phyloP scores from a whole-genome alignment of 2,329 filamentous ascomycete species.

The Monosporascus sp. region DNA sequence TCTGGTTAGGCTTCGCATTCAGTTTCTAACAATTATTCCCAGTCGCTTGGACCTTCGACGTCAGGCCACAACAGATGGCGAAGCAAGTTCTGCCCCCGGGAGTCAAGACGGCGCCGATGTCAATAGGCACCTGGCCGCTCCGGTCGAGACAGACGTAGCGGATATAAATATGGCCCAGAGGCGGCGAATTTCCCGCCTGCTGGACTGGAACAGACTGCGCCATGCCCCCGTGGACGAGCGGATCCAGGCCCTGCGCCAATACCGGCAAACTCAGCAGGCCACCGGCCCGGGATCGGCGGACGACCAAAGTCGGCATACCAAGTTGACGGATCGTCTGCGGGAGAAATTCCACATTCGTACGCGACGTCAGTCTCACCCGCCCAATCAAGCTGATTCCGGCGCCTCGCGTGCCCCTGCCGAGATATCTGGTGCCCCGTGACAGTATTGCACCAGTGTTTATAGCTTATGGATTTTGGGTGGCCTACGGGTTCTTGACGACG shows the following conservation, averaged over 20 bases:
- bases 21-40: conserved; percentile 5
- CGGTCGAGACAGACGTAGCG: conserved; percentile 28
- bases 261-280: conserved; percentile 36
- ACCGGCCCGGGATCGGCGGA: conserved; percentile 27
- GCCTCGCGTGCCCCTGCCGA: too few relatives aligned
- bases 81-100: conserved; percentile 3
- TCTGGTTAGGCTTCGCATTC: not conserved
- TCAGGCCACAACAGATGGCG: conserved; percentile 18
- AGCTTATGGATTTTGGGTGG: too few relatives aligned
- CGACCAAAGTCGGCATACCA: conserved; percentile 35
- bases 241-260: conserved; percentile 52
- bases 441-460: too few relatives aligned
- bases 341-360: conserved; percentile 51
- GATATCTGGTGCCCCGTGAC: too few relatives aligned
- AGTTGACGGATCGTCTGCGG: conserved; percentile 43
- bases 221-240: conserved; percentile 57
- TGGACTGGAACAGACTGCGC: conserved; percentile 53
- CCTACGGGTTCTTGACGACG: too few relatives aligned
- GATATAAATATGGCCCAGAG: conserved; percentile 29
- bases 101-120: conserved; percentile 1
- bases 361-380: conserved; percentile 31
- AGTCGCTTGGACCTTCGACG: conserved; percentile 53
- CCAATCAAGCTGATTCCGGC: not conserved
- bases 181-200: conserved; percentile 45
- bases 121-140: conserved; percentile 5